Evolutionary conservation across 306 rosid species (phyloP).

Genomic region (Sindora glabra): DNA sequence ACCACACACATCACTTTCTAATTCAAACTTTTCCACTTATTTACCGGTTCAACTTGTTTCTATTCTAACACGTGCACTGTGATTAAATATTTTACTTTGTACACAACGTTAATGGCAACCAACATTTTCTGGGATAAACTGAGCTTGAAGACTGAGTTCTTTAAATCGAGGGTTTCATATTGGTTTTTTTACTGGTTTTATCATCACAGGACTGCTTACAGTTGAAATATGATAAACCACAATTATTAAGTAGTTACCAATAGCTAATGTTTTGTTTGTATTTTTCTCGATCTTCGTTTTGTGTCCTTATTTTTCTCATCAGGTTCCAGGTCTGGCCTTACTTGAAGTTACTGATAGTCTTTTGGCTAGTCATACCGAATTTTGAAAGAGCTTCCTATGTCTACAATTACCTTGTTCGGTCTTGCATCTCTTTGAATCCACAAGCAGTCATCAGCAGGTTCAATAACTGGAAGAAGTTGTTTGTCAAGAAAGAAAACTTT

Average conservation of each 20-base stretch:
- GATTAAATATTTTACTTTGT: too few species aligned
- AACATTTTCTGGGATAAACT: too few species aligned
- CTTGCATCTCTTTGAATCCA: slow-evolving; percentile 10
- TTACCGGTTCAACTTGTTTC: too few species aligned
- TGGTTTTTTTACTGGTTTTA: background rate
- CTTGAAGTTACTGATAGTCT: slow-evolving; percentile 42
- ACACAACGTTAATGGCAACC: too few species aligned
- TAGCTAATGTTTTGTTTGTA: background rate
- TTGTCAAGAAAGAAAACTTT: slow-evolving; percentile 23
- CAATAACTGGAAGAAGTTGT: slow-evolving; percentile 12
- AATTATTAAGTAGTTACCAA: background rate
- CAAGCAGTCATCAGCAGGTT: slow-evolving; percentile 7
- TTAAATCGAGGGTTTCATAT: background rate
- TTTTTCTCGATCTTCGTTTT: background rate
- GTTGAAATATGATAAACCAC: background rate
- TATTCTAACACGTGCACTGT: too few species aligned
- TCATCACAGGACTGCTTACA: background rate
- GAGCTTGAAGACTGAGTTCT: background rate
- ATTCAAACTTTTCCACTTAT: too few species aligned
- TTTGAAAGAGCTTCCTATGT: slow-evolving; percentile 41
- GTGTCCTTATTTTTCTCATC: slow-evolving; percentile 1
- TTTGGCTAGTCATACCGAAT: slow-evolving; percentile 35
- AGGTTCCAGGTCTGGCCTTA: slow-evolving; percentile 46
- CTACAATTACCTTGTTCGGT: slow-evolving; percentile 24
- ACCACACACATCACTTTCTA: too few species aligned